Evolutionary conservation across 2,329 filamentous ascomycete species (phyloP), one percentile per base, ranked within the genome.

Genomic region (Colletotrichum liaoningense): DNA sequence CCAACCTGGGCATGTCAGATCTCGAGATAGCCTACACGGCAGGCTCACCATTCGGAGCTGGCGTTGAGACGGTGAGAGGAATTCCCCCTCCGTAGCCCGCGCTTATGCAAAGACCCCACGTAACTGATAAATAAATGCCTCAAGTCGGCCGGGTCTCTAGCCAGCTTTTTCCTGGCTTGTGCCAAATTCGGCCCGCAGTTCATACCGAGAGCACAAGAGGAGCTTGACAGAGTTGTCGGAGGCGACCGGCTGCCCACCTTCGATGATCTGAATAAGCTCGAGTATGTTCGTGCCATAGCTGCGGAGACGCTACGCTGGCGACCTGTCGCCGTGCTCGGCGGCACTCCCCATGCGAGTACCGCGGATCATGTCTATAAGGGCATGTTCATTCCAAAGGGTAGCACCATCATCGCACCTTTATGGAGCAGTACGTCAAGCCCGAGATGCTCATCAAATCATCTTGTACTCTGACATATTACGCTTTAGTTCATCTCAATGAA

Each of bases 91-190:
- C 14, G 14, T 42, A 16, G 38, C 16, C 2, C 14, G 5, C 12
- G 5, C 3, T 26, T 54, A 28, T 12, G 5, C 4, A 35, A 35
- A 1, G 9, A 16, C 3, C 0, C 66, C 5, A 33, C 35, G 5
- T 57, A 2, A 14, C 46, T 55, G 60, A 76, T 83, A 66, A 14
- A n/a, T 7, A 82, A n/a, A 2, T 22, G 22, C 24, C 30, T 80
- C n/a, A 84, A 79, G 85, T 90, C 75, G 70, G 88, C 75, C 77
- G 89, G 68, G 72, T 90, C 80, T 71, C 85, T 79, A 73, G 86
- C 72, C 0, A 90, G 82, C n/a, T 85, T 90, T 76, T 81, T 88
- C 24, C 81, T 90, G 0, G 88, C 87, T 0, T 89, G 89, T 78
- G 84, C 82, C 19, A 81, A 88, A n/a, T 86, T 86, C 38, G 86